Evolutionary conservation across 176 grass and related monocot species (phyloP).

Genomic region (Aegilops sharonensis): DNA sequence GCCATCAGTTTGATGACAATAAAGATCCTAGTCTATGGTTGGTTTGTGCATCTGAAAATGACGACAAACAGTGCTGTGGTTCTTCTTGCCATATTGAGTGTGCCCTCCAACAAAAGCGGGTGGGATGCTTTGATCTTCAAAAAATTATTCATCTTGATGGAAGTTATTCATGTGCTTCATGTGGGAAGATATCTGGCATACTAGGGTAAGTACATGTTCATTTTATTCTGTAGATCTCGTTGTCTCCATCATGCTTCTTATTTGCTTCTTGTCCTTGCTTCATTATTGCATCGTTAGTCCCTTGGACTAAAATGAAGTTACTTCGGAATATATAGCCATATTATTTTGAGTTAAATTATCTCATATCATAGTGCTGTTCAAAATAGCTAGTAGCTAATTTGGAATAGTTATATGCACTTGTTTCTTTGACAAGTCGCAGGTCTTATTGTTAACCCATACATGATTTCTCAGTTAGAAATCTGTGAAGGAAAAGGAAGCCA

Average conservation of each 20-base stretch:
- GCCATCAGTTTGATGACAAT: slow-evolving; percentile 97
- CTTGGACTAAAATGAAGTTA: background rate
- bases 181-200: slow-evolving; percentile 93
- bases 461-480: background rate
- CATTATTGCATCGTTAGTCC: background rate
- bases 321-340: background rate
- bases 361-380: slow-evolving; percentile 8
- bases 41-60: slow-evolving; percentile 84
- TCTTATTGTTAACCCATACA: background rate
- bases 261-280: slow-evolving; percentile 1
- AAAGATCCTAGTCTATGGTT: slow-evolving; percentile 98
- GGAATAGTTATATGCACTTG: background rate
- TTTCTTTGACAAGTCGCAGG: background rate
- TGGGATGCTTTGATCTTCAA: slow-evolving; percentile 71
- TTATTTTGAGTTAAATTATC: background rate
- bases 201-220: slow-evolving; percentile 58
- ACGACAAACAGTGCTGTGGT: slow-evolving; percentile 77
- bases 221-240: background rate
- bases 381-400: background rate
- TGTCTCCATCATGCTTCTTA: background rate
- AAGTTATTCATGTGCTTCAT: slow-evolving; percentile 88
- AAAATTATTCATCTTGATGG: slow-evolving; percentile 85
- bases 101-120: slow-evolving; percentile 64
- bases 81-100: slow-evolving; percentile 98
- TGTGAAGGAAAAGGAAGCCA: background rate